Evolutionary conservation across 192 early-diverging fungal species (phyloP).

Genomic region (Rhizoclosmatium globosum): DNA sequence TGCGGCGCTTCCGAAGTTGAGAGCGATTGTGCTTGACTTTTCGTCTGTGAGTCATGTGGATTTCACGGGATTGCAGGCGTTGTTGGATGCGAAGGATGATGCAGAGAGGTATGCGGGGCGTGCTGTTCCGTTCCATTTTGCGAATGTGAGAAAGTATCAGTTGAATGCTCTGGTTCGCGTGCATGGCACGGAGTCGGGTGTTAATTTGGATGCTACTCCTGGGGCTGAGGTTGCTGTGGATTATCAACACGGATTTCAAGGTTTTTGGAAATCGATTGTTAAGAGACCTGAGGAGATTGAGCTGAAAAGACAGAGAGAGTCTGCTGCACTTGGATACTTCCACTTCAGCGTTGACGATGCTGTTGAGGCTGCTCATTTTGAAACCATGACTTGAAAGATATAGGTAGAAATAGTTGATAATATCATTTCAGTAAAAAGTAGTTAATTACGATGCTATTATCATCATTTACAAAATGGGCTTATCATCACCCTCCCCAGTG

Average conservation of each 20-base stretch:
- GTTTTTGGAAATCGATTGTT: conserved; percentile 14
- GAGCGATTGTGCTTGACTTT: conserved; percentile 84
- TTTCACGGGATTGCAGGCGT: conserved; percentile 77
- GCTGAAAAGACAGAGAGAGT: not conserved
- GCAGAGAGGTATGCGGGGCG: conserved; percentile 59
- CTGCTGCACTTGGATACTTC: conserved; percentile 31
- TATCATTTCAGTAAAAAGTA: too few species aligned
- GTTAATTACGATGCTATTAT: too few species aligned
- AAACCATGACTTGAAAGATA: not conserved
- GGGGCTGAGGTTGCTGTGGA: too few species aligned
- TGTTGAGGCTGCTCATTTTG: conserved; percentile 4
- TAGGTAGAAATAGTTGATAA: too few species aligned
- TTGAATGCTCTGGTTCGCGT: conserved; percentile 27
- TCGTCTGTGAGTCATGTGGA: conserved; percentile 80
- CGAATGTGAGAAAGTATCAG: conserved; percentile 44
- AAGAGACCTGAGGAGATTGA: not conserved
- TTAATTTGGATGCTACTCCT: too few species aligned
- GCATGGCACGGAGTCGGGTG: too few species aligned
- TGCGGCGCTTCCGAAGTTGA: conserved; percentile 50
- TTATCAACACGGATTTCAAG: not conserved
- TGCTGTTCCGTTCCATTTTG: conserved; percentile 64
- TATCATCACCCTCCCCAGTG: too few species aligned
- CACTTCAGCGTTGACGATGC: conserved; percentile 36
- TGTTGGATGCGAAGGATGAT: conserved; percentile 72
- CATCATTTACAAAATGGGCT: too few species aligned